phyloP scores from a whole-genome alignment of 768 basidiomycete species.

The Amyloporia xantha region DNA sequence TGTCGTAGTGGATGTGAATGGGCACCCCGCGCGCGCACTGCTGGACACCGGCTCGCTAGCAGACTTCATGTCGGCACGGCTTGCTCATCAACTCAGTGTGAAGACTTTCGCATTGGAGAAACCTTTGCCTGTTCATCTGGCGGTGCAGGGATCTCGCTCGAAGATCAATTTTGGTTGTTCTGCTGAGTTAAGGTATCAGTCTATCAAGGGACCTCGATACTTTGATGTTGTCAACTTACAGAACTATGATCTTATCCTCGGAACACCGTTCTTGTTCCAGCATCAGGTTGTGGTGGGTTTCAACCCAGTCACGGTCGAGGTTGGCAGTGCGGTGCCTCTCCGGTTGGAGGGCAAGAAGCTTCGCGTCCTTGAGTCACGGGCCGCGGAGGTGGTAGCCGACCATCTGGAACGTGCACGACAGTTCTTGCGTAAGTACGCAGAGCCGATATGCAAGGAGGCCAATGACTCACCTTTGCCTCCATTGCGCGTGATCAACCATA shows the following conservation, averaged over 20 bases:
- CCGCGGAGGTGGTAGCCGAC: slow-evolving; percentile 3
- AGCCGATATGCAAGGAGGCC: slow-evolving; percentile 10
- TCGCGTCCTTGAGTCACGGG: slow-evolving; percentile 7
- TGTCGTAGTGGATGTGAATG: slow-evolving; percentile 27
- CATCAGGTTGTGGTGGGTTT: slow-evolving; percentile 15
- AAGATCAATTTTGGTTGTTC: slow-evolving; percentile 27
- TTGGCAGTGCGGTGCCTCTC: slow-evolving; percentile 12
- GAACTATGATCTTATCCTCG: slow-evolving; percentile 25
- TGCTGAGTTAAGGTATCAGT: slow-evolving; percentile 28
- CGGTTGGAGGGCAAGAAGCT: slow-evolving; percentile 10
- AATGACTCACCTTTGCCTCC: slow-evolving; percentile 20
- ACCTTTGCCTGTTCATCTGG: slow-evolving; percentile 33
- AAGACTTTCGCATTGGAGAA: slow-evolving; percentile 18
- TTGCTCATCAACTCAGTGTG: slow-evolving; percentile 32
- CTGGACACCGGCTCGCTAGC: slow-evolving; percentile 34
- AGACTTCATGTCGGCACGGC: slow-evolving; percentile 33
- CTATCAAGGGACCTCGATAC: slow-evolving; percentile 20
- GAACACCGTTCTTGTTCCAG: slow-evolving; percentile 27
- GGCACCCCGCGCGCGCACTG: slow-evolving; percentile 26
- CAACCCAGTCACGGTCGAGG: slow-evolving; percentile 14
- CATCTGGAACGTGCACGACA: slow-evolving; percentile 13
- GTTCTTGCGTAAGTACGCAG: slow-evolving; percentile 13
- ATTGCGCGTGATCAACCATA: slow-evolving; percentile 29
- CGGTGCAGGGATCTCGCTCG: slow-evolving; percentile 34
- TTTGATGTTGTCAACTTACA: slow-evolving; percentile 25